These are phyloP conservation scores for Pelargonium citronellum DNA, from an alignment of 441 rosid genomes.

Conservation along the genomic window DNA sequence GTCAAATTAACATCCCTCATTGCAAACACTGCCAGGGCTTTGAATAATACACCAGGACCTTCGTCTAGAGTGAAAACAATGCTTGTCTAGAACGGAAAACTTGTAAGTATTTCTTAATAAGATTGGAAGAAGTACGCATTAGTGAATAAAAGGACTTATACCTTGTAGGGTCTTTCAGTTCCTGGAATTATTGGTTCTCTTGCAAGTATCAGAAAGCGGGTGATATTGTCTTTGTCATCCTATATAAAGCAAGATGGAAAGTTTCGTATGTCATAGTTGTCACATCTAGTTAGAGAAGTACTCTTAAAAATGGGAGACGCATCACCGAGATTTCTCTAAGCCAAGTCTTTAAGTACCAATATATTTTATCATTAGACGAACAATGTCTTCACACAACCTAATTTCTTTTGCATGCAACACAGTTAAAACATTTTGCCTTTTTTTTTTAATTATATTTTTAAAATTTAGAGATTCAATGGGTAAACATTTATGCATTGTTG, in stretches of 20 bases:
- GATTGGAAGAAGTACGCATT: background rate
- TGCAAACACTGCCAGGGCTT: conserved; percentile 86
- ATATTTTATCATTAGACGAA: too few species aligned
- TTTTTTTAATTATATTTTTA: too few species aligned
- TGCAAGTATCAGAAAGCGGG: conserved; percentile 83
- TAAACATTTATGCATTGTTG: too few species aligned
- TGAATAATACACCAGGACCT: conserved; percentile 85
- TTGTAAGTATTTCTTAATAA: conserved; percentile 6
- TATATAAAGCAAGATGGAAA: too few species aligned
- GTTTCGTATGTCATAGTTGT: background rate
- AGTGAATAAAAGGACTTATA: conserved; percentile 23
- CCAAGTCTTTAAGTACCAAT: too few species aligned
- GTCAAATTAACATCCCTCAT: conserved; percentile 67
- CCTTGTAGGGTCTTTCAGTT: conserved; percentile 64
- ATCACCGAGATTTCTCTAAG: too few species aligned
- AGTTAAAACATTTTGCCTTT: too few species aligned
- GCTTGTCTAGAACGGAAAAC: conserved; percentile 54
- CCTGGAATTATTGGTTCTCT: conserved; percentile 87
- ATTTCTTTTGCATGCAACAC: too few species aligned
- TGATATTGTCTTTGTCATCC: conserved; percentile 69
- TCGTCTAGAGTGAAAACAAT: conserved; percentile 86
- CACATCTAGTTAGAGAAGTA: too few species aligned
- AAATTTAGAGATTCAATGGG: too few species aligned
- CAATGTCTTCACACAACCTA: too few species aligned
- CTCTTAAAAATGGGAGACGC: too few species aligned